Percentiles rank a stretch among this genome's conserved stretches.
Evolutionary conservation across 306 rosid species (phyloP).

Genomic region (Malus sylvestris): DNA sequence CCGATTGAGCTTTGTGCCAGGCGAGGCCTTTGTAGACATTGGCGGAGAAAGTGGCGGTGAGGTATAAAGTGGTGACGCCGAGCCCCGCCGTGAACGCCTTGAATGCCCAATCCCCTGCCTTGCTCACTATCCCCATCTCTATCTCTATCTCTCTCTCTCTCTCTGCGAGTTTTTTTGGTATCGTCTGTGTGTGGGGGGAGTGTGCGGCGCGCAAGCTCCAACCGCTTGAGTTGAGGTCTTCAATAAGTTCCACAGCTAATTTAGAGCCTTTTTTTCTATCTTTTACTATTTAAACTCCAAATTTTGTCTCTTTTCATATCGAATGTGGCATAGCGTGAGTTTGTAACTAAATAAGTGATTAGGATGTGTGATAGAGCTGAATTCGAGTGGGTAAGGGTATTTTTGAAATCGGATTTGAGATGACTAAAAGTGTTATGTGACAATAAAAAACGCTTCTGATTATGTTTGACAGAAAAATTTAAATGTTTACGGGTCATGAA

Average conservation of each 20-base stretch:
- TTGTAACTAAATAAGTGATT: too few relatives aligned
- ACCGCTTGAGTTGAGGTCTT: neutral
- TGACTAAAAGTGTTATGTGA: neutral
- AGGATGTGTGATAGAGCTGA: too few relatives aligned
- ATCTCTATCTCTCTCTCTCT: neutral
- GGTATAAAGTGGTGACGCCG: conserved; percentile 64
- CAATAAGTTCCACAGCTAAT: neutral
- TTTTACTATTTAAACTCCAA: neutral
- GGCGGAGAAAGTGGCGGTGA: conserved; percentile 60
- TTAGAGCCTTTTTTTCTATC: neutral
- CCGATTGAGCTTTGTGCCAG: conserved; percentile 86
- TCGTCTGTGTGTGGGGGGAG: neutral
- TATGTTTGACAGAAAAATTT: too few relatives aligned
- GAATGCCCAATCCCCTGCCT: conserved; percentile 68
- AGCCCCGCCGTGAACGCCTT: conserved; percentile 70
- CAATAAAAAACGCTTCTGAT: neutral
- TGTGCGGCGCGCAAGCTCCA: neutral
- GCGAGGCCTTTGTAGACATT: conserved; percentile 72
- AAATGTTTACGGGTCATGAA: too few relatives aligned
- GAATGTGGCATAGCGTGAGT: neutral
- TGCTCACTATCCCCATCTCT: conserved; percentile 59
- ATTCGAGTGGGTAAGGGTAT: neutral
- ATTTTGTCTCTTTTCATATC: neutral
- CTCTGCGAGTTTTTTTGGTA: neutral
- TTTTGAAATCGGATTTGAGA: neutral